Conservation (phyloP, 169 alveolate species). For the Fabrea salina region DNA sequence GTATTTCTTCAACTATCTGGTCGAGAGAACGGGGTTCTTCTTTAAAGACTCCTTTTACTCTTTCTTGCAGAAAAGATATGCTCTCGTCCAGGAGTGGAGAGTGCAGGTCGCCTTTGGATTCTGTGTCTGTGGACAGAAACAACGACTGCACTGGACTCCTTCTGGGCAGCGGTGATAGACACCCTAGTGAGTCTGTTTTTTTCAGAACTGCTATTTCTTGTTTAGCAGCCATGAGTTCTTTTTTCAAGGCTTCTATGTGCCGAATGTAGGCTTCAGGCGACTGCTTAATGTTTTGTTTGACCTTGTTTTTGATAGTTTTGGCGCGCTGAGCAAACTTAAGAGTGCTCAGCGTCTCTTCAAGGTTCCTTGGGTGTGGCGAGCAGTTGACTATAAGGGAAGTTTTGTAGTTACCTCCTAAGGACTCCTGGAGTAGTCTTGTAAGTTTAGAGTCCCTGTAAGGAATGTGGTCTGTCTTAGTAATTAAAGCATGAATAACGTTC, state of each 20-base stretch:
- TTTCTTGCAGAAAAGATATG: too few relatives aligned
- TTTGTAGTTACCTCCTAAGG: constrained; percentile 73
- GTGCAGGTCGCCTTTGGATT: too few relatives aligned
- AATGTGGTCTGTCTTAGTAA: constrained; percentile 40
- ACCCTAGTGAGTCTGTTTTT: neutral
- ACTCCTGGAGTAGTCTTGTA: constrained; percentile 68
- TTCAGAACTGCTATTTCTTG: neutral
- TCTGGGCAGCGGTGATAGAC: neutral
- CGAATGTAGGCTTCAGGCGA: constrained; percentile 9
- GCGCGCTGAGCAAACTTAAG: constrained; percentile 79
- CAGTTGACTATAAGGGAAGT: constrained; percentile 64
- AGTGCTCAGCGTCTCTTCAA: constrained; percentile 65
- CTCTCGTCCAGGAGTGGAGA: too few relatives aligned
- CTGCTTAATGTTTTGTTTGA: constrained; percentile 27
- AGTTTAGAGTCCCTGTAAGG: constrained; percentile 74
- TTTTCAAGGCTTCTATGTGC: neutral
- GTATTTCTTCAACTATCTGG: too few relatives aligned
- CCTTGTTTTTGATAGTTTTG: constrained; percentile 76
- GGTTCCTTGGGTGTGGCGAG: constrained; percentile 51
- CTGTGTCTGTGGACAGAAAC: too few relatives aligned
- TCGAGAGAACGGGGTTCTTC: too few relatives aligned
- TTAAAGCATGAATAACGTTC: constrained; percentile 57
- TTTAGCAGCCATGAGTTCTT: neutral
- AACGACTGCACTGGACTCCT: too few relatives aligned
- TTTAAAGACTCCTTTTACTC: too few relatives aligned